A percentile compares a stretch with the other conserved stretches of the same genome.
Evolutionary conservation across 83 land plant species (phyloP).

Genomic region (Picea abies): DNA sequence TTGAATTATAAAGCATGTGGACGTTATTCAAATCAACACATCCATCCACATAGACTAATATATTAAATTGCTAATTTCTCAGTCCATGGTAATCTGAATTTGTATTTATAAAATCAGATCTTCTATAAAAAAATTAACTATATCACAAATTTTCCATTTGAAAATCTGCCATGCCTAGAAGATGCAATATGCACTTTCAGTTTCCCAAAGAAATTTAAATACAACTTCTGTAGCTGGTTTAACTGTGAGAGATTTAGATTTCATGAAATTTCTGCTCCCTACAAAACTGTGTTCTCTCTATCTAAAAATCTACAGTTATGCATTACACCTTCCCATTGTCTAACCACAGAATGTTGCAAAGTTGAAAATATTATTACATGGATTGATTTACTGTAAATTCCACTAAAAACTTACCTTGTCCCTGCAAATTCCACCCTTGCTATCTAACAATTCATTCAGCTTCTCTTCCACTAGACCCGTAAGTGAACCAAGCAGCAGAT

Average conservation of each 20-base stretch:
- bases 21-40: too few relatives aligned
- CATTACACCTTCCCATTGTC: background rate
- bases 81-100: background rate
- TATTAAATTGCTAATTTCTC: background rate
- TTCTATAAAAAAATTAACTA: background rate
- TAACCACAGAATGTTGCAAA: background rate
- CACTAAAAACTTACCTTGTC: constrained; percentile 50
- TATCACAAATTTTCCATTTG: background rate
- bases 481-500: constrained; percentile 1
- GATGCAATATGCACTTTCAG: background rate
- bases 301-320: background rate
- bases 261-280: background rate
- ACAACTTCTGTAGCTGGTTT: background rate
- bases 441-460: constrained; percentile 76
- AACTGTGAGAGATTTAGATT: background rate
- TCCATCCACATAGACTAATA: background rate
- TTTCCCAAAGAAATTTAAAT: background rate
- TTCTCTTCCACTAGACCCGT: constrained; percentile 73
- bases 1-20: background rate
- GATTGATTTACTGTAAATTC: background rate
- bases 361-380: background rate
- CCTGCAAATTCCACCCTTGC: constrained; percentile 75
- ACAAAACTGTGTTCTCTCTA: background rate
- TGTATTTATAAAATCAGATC: background rate
- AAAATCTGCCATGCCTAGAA: background rate